phyloP scores from a whole-genome alignment of 192 early-diverging fungal genomes.

The Backusella sp. region DNA sequence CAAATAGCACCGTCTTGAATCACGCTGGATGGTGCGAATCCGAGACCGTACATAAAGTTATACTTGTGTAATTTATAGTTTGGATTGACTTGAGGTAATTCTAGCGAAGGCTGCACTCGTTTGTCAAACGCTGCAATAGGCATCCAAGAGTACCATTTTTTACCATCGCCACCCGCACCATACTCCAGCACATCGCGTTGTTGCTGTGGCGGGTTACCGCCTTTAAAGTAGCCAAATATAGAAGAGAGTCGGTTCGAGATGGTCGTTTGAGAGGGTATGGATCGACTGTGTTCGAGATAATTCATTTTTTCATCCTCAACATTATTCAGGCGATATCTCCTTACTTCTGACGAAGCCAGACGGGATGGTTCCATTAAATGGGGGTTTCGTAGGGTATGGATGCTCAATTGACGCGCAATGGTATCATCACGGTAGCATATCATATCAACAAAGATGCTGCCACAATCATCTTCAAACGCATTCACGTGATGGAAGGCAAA shows the following conservation, averaged over 20 bases:
- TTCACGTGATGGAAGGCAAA: conserved; percentile 64
- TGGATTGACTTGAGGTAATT: conserved; percentile 37
- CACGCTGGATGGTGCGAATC: conserved; percentile 5
- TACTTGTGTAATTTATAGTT: conserved; percentile 15
- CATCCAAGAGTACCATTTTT: conserved; percentile 9
- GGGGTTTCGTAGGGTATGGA: conserved; percentile 51
- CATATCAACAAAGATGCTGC: conserved; percentile 54
- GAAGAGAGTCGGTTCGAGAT: background rate
- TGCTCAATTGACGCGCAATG: conserved; percentile 53
- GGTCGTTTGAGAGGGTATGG: background rate
- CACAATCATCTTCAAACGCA: conserved; percentile 61
- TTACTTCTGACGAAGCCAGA: conserved; percentile 7
- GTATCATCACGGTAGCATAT: conserved; percentile 59
- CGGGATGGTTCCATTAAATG: conserved; percentile 4
- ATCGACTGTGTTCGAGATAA: background rate
- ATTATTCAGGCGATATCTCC: background rate
- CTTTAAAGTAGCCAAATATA: background rate
- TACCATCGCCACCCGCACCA: background rate
- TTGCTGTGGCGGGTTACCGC: background rate
- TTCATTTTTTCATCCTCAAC: background rate
- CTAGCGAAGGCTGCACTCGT: conserved; percentile 21
- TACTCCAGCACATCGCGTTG: background rate
- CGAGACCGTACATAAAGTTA: conserved; percentile 32
- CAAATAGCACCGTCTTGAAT: conserved; percentile 33
- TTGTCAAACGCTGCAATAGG: conserved; percentile 19